These are phyloP conservation scores for Epichloe typhina DNA, from an alignment of 2,329 filamentous ascomycete species.

Conservation along the genomic window DNA sequence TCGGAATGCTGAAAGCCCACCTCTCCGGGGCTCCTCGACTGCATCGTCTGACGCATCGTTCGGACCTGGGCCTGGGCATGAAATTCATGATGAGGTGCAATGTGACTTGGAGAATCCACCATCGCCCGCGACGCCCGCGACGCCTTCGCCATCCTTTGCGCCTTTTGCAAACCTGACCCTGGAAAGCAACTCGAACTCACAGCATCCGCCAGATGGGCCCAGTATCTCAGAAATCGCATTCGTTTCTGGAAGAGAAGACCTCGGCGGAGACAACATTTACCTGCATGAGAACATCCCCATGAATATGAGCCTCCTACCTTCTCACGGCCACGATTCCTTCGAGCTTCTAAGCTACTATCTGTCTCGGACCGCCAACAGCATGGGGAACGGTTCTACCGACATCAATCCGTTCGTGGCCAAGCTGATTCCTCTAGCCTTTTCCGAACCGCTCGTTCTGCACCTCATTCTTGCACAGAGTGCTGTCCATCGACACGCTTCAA, in stretches of 20 bases:
- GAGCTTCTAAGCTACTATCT: slow-evolving; percentile 33
- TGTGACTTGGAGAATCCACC: neutral
- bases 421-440: slow-evolving; percentile 31
- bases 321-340: slow-evolving; percentile 23
- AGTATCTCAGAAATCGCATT: neutral
- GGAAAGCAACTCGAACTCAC: neutral
- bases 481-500: slow-evolving; percentile 23
- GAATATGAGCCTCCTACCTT: slow-evolving; percentile 18
- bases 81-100: neutral
- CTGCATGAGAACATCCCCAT: slow-evolving; percentile 10
- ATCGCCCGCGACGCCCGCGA: neutral
- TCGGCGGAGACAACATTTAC: neutral
- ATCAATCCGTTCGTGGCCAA: slow-evolving; percentile 33
- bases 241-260: slow-evolving; percentile 3
- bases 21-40: neutral
- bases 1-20: neutral
- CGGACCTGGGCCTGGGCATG: neutral
- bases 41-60: neutral
- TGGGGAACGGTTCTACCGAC: slow-evolving; percentile 33
- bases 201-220: neutral
- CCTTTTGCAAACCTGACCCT: neutral
- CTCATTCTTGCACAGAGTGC: slow-evolving; percentile 32
- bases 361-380: slow-evolving; percentile 29
- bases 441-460: slow-evolving; percentile 30
- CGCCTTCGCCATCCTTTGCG: neutral